Base-by-base conservation (phyloP, 1,139 yeast genomes). In the Yamadazyma kanchanaburiensis region DNA sequence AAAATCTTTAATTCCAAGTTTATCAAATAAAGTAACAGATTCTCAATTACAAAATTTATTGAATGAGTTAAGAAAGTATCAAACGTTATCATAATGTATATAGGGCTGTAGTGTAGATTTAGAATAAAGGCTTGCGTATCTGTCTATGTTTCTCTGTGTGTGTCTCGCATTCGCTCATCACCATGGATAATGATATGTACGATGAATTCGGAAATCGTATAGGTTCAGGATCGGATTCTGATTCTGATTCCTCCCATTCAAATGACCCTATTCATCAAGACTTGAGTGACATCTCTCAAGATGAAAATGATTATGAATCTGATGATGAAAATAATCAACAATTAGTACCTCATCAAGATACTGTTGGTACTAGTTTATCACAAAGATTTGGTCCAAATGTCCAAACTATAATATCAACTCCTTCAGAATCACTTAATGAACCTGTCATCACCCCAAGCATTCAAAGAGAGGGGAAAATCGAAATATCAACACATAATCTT, bases 1-100 rank as follows among this genome's bases (percentile, higher is more conserved):
- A 19, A 86, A 88, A 59, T 86, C 96, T 16, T 69, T 91, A 50
- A 82, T 91, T 39, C 96, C 99, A 27, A 83, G 95, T 58, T 69
- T 91, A 50, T 71, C 77, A 12, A 74, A 70, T 41, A 89, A 89
- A 56, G 88, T 86, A 28, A 74, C 86, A 5, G 95, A 88, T 45
- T 85, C 84, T 28, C 96, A 89, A 51, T 65, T 91, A 38, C 95
- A 88, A 56, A 80, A 86, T 30, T 72, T 89, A 37, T 70, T 91
- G 46, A 94, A 89, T 47, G 96, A 89, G 62, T 70, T 87, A 51
- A 77, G 88, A 43, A 79, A 84, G 57, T 70, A 68, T 45, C 74
- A 68, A 48, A 66, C 74, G 2, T 64, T 68, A 46, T 56, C 66
- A 19, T 61, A 43, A 15, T 21, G 22, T 21, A 21, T 7, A 7